Conservation (phyloP, 2,329 filamentous ascomycete genomes). For the Ascochyta pisi region DNA sequence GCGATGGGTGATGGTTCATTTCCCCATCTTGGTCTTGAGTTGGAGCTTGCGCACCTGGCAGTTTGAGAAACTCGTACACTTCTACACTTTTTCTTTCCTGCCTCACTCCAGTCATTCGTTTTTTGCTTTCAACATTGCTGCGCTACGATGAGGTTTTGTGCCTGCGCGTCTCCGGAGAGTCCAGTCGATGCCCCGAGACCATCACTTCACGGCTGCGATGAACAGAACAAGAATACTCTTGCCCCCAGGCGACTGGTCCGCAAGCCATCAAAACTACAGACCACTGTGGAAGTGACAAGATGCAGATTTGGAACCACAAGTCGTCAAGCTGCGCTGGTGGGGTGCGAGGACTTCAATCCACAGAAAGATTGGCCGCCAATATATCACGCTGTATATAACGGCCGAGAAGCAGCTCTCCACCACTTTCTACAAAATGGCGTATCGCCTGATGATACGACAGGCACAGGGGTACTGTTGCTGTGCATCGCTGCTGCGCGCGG, state of each 20-base stretch:
- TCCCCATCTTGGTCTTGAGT: slow-evolving; percentile 4
- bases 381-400: slow-evolving; percentile 39
- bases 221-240: slow-evolving; percentile 17
- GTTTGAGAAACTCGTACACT: not conserved
- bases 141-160: slow-evolving; percentile 27
- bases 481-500: slow-evolving; percentile 40
- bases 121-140: not conserved
- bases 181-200: slow-evolving; percentile 26
- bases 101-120: not conserved
- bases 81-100: not conserved
- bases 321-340: slow-evolving; percentile 12
- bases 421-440: slow-evolving; percentile 40
- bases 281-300: slow-evolving; percentile 39
- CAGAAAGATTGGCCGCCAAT: slow-evolving; percentile 42
- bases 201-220: slow-evolving; percentile 22
- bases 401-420: slow-evolving; percentile 41
- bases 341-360: slow-evolving; percentile 21
- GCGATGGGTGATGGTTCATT: slow-evolving; percentile 3
- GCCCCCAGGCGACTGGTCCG: slow-evolving; percentile 18
- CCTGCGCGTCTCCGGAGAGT: slow-evolving; percentile 24
- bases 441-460: slow-evolving; percentile 34
- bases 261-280: slow-evolving; percentile 39
- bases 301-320: slow-evolving; percentile 38
- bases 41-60: not conserved
- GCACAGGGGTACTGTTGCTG: slow-evolving; percentile 33